Base-by-base conservation (phyloP, 2,329 filamentous ascomycete genomes). In the Cytospora schulzeri region DNA sequence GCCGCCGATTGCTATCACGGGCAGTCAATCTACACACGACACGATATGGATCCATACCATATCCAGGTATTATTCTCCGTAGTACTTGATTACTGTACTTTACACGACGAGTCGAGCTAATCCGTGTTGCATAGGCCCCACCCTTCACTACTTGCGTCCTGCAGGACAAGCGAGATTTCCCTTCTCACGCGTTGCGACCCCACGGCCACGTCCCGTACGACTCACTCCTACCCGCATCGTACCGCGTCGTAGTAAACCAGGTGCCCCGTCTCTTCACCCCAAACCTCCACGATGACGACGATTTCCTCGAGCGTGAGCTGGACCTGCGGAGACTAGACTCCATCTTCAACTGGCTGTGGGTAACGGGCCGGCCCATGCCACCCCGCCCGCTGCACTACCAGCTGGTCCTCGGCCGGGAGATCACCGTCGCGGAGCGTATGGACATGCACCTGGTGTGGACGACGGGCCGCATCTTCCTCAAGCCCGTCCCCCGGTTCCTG, bases 381-480 rank as follows among this genome's bases (percentile, higher is more conserved):
- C 56, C 56, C 3, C 56, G 56, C 24, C 67, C 76, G 1, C 69
- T 81, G 7, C 77, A 80, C 68, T 72, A 75, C 63, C 78, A 81
- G 66, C 64, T 66, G 5, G 72, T 77, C 3, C 74, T 75, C 26
- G 72, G 72, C 0, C 77, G 79, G 12, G 65, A 73, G 11, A 74
- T 81, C 60, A 61, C 78, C 15, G 68, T 80, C 11, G 75, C 75
- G 4, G 78, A 81, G 66, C 69, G 76, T 38, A 74, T 77, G 1
- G 73, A 75, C 12, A 71, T 81, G 22, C 79, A 81, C 62, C 72
- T 81, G 5, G 72, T 80, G 14, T 80, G 77, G 78, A 71, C 74
- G 63, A 70, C 76, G 64, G 69, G 69, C 9, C 66, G 70, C 24
- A 71, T 76, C 14, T 76, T 74, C 58, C 48, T 77, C 22, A 77